Conservation (phyloP, 768 basidiomycete species). For the Clitopilus passeckerianus region DNA sequence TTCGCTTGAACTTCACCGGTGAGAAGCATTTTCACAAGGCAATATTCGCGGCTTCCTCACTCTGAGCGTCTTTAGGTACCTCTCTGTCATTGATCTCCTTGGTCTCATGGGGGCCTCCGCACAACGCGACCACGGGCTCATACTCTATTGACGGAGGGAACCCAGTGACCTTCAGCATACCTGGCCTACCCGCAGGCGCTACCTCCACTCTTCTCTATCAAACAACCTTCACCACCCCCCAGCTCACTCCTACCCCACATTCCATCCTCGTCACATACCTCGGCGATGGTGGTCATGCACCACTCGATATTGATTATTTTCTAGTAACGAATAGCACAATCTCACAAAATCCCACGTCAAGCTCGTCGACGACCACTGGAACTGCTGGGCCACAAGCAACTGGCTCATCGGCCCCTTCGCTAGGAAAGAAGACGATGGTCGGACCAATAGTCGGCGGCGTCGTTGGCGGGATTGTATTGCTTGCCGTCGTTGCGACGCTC, state of each 20-base stretch:
- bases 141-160: neutral
- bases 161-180: neutral
- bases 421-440: neutral
- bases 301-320: neutral
- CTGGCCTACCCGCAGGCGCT: neutral
- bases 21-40: neutral
- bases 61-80: neutral
- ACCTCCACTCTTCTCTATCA: slow-evolving; percentile 1
- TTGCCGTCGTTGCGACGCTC: neutral
- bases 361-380: neutral
- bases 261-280: slow-evolving; percentile 8
- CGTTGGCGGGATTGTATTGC: neutral
- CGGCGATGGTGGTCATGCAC: neutral
- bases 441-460: neutral
- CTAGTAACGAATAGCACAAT: neutral
- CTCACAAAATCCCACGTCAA: neutral
- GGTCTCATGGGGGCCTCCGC: neutral
- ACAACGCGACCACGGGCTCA: neutral
- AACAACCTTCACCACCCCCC: slow-evolving; percentile 8
- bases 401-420: neutral
- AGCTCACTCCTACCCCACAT: slow-evolving; percentile 7
- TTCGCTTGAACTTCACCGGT: neutral
- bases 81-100: neutral
- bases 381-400: neutral
- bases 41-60: neutral